Evolutionary conservation across 1,139 yeast species (phyloP), one percentile per base, ranked within the genome.

Genomic region (Yamadazyma sp.): DNA sequence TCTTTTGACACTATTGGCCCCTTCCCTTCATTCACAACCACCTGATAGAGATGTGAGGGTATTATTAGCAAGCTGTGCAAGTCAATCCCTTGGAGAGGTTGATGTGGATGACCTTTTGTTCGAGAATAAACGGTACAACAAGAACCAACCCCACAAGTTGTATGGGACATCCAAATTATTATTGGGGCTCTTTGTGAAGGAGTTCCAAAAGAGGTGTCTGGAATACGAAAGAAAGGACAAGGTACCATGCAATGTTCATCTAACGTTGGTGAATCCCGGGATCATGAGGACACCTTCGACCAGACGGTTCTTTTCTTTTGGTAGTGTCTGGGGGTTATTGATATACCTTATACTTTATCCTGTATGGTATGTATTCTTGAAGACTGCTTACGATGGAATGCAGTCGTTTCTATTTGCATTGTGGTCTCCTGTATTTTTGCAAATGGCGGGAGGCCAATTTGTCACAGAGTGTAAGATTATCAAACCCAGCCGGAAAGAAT

Each of bases 31-130:
- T 45, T 83, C 83, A 1, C 98, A 92, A 62, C 95, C 97, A 1
- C 88, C 96, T 0, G 98, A 89, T 59, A 73, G 98, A 50, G 98
- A 91, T 55, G 96, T 92, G 2, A 70, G 97, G 34, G 78, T 92
- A 5, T 61, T 92, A 10, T 50, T 88, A 23, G 77, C 92, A 0
- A 76, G 87, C 1, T 92, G 98, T 61, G 69, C 87, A 42, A 68
- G 88, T 5, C 91, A 87, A 50, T 77, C 87, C 3, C 58, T 86
- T 61, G 98, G 87, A 1, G 74, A 73, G 12, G 57, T 89, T 15
- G 83, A 84, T 46, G 37, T 76, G 3, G 63, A 71, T 18, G 98
- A 92, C 60, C 71, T 89, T 31, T 68, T 87, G 37, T 84, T 86
- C 81, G 69, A 71, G 37, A 57, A 67, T 2, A 75, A 79, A 39